Evolutionary conservation across 2,329 filamentous ascomycete genomes (phyloP).

Genomic region (Aspergillus latus): DNA sequence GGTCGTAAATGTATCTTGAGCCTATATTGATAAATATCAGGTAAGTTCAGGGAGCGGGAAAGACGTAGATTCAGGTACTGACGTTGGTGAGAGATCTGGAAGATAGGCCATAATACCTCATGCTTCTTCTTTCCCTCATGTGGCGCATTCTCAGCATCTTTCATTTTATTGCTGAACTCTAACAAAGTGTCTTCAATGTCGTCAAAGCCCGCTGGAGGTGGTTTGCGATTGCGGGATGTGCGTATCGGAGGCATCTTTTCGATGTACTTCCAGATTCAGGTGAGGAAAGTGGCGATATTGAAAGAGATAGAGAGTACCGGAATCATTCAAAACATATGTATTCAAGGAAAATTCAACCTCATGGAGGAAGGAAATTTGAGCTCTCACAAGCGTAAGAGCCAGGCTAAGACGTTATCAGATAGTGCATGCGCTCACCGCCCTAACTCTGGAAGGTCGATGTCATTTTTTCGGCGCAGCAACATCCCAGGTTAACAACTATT

Average conservation of each 20-base stretch:
- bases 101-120: conserved; percentile 94
- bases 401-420: not conserved
- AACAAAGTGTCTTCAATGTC: conserved; percentile 68
- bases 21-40: conserved; percentile 38
- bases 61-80: conserved; percentile 35
- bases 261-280: not conserved
- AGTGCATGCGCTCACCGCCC: not conserved
- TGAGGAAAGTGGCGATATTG: not conserved
- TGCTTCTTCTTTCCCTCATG: conserved; percentile 78
- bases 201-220: conserved; percentile 66
- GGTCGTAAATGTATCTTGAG: conserved; percentile 88
- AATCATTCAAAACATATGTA: not conserved
- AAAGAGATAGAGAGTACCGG: too few relatives aligned
- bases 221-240: conserved; percentile 60
- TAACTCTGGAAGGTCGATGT: not conserved
- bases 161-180: conserved; percentile 68
- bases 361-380: not conserved
- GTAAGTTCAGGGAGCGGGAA: conserved; percentile 6
- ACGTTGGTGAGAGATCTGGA: conserved; percentile 93
- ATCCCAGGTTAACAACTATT: not conserved
- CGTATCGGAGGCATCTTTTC: conserved; percentile 62
- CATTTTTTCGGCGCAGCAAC: conserved; percentile 1
- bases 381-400: not conserved
- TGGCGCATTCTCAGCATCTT: conserved; percentile 83
- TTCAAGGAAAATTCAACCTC: not conserved